Evolutionary conservation across 2,329 filamentous ascomycete species (phyloP).

Genomic region (Pseudogymnoascus sp.): DNA sequence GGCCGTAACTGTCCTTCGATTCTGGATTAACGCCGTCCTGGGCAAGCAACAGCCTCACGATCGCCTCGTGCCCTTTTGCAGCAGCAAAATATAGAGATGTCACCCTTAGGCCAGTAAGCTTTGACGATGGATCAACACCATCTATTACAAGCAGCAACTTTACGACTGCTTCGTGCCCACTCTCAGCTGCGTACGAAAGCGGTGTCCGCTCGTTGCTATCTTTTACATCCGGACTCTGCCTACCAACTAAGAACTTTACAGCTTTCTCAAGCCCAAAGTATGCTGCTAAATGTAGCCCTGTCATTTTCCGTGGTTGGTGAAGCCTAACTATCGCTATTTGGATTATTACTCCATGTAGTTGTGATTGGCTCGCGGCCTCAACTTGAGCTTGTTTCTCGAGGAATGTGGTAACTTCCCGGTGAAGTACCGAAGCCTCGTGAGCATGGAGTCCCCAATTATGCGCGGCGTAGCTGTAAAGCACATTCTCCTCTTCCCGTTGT

Average conservation of each 20-base stretch:
- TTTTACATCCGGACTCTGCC: not conserved
- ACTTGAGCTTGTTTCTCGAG: conserved; percentile 7
- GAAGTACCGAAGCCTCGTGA: conserved; percentile 10
- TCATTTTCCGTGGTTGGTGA: not conserved
- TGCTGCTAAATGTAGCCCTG: conserved; percentile 12
- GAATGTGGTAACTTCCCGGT: conserved; percentile 10
- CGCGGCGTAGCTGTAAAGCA: conserved; percentile 18
- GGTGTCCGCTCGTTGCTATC: not conserved
- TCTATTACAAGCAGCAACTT: not conserved
- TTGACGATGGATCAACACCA: not conserved
- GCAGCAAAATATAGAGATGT: not conserved
- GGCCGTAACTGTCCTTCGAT: not conserved
- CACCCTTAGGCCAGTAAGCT: not conserved
- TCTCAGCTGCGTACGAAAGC: not conserved
- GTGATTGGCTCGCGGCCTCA: conserved; percentile 11
- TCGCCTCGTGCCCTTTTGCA: not conserved
- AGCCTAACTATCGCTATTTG: not conserved
- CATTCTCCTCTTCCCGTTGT: conserved; percentile 8
- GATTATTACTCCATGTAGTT: not conserved
- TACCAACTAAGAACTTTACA: not conserved
- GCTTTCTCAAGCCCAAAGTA: conserved; percentile 2
- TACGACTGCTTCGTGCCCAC: not conserved
- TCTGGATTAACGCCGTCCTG: not conserved
- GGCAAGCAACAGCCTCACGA: not conserved
- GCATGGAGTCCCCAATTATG: conserved; percentile 16